Base-by-base conservation (phyloP, 768 basidiomycete genomes). In the Suillus lakei region DNA sequence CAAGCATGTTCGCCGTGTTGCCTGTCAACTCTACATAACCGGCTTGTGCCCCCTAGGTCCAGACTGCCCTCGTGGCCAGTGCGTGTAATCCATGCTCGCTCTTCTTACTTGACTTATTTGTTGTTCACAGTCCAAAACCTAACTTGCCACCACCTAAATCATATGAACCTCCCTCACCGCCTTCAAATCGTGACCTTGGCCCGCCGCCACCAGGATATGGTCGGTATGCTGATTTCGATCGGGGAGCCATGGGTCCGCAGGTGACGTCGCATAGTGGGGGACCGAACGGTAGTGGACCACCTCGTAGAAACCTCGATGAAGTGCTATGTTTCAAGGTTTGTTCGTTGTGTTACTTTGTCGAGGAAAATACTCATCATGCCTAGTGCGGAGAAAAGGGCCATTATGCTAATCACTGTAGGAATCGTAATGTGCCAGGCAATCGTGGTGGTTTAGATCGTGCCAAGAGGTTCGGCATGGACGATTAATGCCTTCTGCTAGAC, bases 361-460 rank as follows among this genome's bases (percentile, higher is more conserved):
- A 60, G 13, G 23, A 51, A 61, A 58, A 64, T 41, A 60, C 39
- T 69, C 64, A 62, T 59, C 64, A 69, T 41, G 9, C 4, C 6
- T 67, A 95, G 90, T 98, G 96, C 72, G 93, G 93, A 43, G 90
- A 94, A 76, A 91, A 91, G 69, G 97, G 97, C 1, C 97, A 99
- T 74, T 97, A 97, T 73, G 96, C 96, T 23, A 97, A 98, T 74
- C 89, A 93, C 71, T 98, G 96, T 77, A 87, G 91, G 48, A 96
- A 96, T 76, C 82, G 92, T 63, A 96, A 95, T 74, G 91, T 95
- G 28, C 95, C 95, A 32, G 95, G 95, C 15, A 95, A 93, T 74
- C 85, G 95, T 58, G 95, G 95, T 63, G 95, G 95, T 9, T 78
- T 88, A 55, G 92, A 93, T 69, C 83, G 84, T 54, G 69, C 76